phyloP scores from a whole-genome alignment of 2,329 filamentous ascomycete species.

The Nemania sp. region DNA sequence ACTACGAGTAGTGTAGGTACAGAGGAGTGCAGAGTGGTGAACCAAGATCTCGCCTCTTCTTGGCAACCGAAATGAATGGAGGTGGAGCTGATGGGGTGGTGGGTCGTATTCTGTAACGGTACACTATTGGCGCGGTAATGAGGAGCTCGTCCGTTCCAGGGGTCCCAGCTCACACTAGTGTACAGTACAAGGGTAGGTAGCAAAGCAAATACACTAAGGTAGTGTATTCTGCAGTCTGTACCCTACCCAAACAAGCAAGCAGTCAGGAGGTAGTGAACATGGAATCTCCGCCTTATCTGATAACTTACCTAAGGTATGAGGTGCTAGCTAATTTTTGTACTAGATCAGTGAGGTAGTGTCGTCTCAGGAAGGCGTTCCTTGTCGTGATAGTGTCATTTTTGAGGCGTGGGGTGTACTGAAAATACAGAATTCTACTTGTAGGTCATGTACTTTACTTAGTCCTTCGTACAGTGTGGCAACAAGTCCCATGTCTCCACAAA shows the following conservation, averaged over 20 bases:
- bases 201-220: not conserved
- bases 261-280: too few species aligned
- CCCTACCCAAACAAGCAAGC: too few species aligned
- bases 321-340: too few species aligned
- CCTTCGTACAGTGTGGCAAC: not conserved
- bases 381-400: too few species aligned
- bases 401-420: too few species aligned
- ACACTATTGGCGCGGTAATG: not conserved
- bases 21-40: not conserved
- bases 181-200: not conserved
- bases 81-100: too few species aligned
- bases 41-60: slow-evolving; percentile 23
- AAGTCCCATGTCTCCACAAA: not conserved
- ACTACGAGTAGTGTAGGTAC: not conserved
- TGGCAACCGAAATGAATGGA: slow-evolving; percentile 23
- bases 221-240: too few species aligned
- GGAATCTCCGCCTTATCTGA: not conserved
- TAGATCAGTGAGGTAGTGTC: too few species aligned
- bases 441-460: too few species aligned
- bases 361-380: not conserved
- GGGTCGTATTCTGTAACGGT: too few species aligned
- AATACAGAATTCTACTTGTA: too few species aligned
- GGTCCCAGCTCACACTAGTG: slow-evolving; percentile 13
- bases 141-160: slow-evolving; percentile 11
- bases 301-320: not conserved